Evolutionary conservation across 2,329 filamentous ascomycete species (phyloP).

Genomic region (Cercospora zeae-maydis): DNA sequence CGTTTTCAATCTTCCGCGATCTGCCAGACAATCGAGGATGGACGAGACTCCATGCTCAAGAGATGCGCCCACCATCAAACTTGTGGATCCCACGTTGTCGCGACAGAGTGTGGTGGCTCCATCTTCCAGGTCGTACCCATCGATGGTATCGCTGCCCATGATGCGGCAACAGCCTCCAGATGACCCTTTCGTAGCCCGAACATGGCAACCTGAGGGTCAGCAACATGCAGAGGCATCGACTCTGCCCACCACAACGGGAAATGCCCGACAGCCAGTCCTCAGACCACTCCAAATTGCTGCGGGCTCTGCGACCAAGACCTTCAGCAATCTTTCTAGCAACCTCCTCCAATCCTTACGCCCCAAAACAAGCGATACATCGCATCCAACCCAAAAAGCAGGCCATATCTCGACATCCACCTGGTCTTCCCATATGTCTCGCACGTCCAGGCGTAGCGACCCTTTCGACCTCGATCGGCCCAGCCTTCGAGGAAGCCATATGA

Average conservation of each 20-base stretch:
- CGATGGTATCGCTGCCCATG: constrained; percentile 22
- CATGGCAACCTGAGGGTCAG: neutral
- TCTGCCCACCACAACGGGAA: neutral
- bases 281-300: constrained; percentile 24
- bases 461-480: constrained; percentile 23
- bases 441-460: constrained; percentile 23
- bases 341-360: constrained; percentile 15
- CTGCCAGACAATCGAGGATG: constrained; percentile 8
- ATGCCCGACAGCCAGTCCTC: neutral
- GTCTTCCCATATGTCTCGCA: constrained; percentile 11
- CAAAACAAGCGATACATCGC: constrained; percentile 5
- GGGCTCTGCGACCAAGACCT: constrained; percentile 18
- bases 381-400: constrained; percentile 7
- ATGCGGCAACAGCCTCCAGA: constrained; percentile 28
- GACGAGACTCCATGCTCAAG: constrained; percentile 8
- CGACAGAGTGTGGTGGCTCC: constrained; percentile 26
- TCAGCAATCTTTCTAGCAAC: constrained; percentile 17
- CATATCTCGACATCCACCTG: constrained; percentile 17
- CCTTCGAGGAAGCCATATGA: constrained; percentile 9
- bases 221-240: neutral
- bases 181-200: constrained; percentile 25
- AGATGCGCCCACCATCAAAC: constrained; percentile 11
- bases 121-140: constrained; percentile 29
- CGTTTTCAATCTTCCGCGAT: constrained; percentile 12
- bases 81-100: constrained; percentile 27